phyloP scores from a whole-genome alignment of 371 early-diverging fungal species.

The Umbelopsis sp. region DNA sequence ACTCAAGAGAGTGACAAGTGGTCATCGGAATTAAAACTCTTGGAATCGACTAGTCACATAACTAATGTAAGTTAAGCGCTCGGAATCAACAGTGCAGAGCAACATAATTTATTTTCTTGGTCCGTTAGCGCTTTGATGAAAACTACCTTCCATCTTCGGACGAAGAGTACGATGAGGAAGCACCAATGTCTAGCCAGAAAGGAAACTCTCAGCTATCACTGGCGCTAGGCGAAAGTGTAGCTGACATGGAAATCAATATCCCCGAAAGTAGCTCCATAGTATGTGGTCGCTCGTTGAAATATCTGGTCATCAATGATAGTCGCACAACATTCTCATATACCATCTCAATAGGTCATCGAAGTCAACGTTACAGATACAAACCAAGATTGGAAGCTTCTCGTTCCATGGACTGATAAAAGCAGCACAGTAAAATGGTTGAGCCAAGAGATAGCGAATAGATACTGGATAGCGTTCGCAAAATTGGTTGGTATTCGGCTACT shows the following conservation, averaged over 20 bases:
- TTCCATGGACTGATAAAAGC: slow-evolving; percentile 23
- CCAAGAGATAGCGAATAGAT: slow-evolving; percentile 25
- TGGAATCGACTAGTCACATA: neutral
- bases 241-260: too few species aligned
- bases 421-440: slow-evolving; percentile 26
- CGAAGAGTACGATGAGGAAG: neutral
- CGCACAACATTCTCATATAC: slow-evolving; percentile 18
- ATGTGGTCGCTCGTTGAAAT: too few species aligned
- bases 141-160: neutral
- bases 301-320: neutral
- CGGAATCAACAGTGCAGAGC: neutral
- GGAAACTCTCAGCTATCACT: neutral
- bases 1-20: neutral
- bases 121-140: neutral
- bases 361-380: neutral
- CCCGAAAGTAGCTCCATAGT: too few species aligned
- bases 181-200: neutral
- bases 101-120: neutral
- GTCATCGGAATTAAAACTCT: neutral
- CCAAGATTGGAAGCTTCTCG: slow-evolving; percentile 5
- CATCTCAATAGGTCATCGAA: slow-evolving; percentile 3
- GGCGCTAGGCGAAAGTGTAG: neutral
- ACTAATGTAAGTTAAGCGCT: neutral
- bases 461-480: slow-evolving; percentile 34
- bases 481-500: slow-evolving; percentile 24